Evolutionary conservation across 345 rosid species (phyloP), one percentile per base, ranked within the genome.

Genomic region (Sisymbrium irio): DNA sequence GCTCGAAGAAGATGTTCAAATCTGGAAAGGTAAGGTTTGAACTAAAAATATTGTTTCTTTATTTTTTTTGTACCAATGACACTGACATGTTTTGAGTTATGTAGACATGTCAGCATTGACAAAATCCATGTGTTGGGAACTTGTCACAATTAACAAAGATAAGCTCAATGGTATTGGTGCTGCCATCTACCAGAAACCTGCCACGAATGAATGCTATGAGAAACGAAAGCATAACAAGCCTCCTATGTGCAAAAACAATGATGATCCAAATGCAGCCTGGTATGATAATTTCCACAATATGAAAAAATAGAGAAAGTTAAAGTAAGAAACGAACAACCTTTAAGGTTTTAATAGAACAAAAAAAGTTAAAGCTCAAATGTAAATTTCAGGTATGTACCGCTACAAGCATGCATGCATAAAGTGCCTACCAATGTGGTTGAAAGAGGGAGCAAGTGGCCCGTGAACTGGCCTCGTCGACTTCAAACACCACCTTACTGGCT

Each of bases 251-350:
- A 77, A 85, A 62, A 60, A 17, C 18, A 87, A 83, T 19, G 96
- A 95, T 55, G 97, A 92, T 75, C 72, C 99, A 64, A 87, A 88
- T 77, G 97, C 97, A 71, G 89, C 95, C 47, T 90, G 99, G 97
- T 95, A 76, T 13, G 75, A 28, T 41, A 35, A 19, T 57, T 73
- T 70, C 60, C 19, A 47, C 10, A 64, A 13, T 9, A 15, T 35
- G 14, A 3, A 66, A 22, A 60, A 8, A 3, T n/a, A 54, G 32
- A 5, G n/a, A n/a, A 65, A n/a, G n/a, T n/a, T n/a, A n/a, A 25
- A 15, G 19, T 8, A 7, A 7, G 10, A 19, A 53, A 20, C 14
- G 30, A 30, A 19, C 25, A 32, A 17, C 5, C 8, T 3, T 15
- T 41, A 27, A 59, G 6, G 5, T 9, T 53, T 28, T 20, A 14